Conservation (phyloP, 2,329 filamentous ascomycete species). For the Pseudogymnoascus sp. region DNA sequence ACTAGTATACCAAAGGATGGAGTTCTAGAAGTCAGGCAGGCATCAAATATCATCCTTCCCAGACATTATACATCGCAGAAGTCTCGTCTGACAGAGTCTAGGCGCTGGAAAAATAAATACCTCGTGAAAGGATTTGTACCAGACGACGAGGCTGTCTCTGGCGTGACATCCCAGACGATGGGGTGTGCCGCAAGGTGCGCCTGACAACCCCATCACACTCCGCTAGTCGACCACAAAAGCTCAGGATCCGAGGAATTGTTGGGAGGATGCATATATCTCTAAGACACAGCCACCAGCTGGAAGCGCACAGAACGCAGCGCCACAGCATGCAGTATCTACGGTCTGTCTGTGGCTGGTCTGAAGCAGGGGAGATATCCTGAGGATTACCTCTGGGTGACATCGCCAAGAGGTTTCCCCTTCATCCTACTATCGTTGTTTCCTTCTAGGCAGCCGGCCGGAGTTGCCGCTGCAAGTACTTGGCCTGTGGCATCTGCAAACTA, state of each 20-base stretch:
- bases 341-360: neutral
- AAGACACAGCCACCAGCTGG: conserved; percentile 1
- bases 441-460: neutral
- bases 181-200: neutral
- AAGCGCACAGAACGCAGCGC: neutral
- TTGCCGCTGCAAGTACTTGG: neutral
- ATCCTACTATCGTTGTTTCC: neutral
- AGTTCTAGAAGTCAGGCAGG: neutral
- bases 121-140: neutral
- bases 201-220: neutral
- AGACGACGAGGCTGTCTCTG: conserved; percentile 4
- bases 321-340: neutral
- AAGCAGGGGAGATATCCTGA: neutral
- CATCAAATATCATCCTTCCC: neutral
- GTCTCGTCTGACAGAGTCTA: neutral
- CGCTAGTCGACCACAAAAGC: neutral
- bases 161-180: neutral
- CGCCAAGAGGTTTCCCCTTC: neutral
- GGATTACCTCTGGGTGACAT: neutral
- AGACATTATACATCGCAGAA: neutral
- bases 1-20: neutral
- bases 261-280: neutral
- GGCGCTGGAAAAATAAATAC: neutral
- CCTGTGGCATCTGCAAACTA: neutral
- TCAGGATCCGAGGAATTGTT: neutral